Evolutionary conservation across 257 asterid species (phyloP).

Genomic region (Lavandula angustifolia): DNA sequence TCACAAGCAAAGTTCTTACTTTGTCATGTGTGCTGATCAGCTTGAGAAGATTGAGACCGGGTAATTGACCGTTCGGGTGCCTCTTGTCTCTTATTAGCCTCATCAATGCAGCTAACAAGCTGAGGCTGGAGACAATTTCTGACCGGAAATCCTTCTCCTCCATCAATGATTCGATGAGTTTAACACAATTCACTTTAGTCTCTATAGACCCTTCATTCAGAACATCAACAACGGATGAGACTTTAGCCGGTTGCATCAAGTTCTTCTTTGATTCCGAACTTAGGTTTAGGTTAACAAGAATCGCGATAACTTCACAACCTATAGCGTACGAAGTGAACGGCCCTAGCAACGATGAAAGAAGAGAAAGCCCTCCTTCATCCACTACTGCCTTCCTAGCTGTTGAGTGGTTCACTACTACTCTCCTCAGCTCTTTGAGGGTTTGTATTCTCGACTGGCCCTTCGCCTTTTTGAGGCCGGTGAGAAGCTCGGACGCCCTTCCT

Average conservation of each 20-base stretch:
- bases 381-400: slow-evolving; percentile 56
- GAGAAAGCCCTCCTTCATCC: slow-evolving; percentile 54
- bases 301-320: slow-evolving; percentile 59
- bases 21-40: slow-evolving; percentile 45
- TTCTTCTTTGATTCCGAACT: slow-evolving; percentile 48
- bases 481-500: slow-evolving; percentile 59
- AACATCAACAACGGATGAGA: slow-evolving; percentile 59
- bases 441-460: slow-evolving; percentile 66
- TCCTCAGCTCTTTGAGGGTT: slow-evolving; percentile 60
- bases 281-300: slow-evolving; percentile 51
- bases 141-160: slow-evolving; percentile 53
- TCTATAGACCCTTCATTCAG: slow-evolving; percentile 68
- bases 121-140: slow-evolving; percentile 53
- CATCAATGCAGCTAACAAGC: slow-evolving; percentile 61
- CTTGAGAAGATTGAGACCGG: slow-evolving; percentile 61
- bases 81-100: slow-evolving; percentile 56
- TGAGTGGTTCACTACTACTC: slow-evolving; percentile 47
- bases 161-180: slow-evolving; percentile 52
- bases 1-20: slow-evolving; percentile 48
- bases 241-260: slow-evolving; percentile 70
- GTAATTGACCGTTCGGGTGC: slow-evolving; percentile 50
- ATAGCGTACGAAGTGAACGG: slow-evolving; percentile 70
- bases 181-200: slow-evolving; percentile 58
- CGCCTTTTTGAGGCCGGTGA: slow-evolving; percentile 51
- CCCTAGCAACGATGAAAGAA: slow-evolving; percentile 63